phyloP scores from a whole-genome alignment of 2,329 filamentous ascomycete species.

The Xylariaceae sp. region DNA sequence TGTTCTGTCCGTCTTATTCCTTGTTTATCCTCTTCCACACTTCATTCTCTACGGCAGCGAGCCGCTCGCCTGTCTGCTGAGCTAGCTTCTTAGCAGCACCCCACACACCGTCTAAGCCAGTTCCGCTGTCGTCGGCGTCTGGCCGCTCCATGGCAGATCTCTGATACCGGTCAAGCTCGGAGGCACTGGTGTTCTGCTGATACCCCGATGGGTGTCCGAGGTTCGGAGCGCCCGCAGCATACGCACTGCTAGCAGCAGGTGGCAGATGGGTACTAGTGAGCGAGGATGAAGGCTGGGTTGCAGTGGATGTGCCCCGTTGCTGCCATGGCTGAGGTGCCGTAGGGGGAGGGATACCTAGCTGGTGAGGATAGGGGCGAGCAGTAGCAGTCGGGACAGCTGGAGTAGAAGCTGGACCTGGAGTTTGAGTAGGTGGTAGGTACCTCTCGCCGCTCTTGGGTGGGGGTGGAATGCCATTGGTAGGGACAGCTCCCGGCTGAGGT shows the following conservation, averaged over 20 bases:
- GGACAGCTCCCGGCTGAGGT: constrained; percentile 54
- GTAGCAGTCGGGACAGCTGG: constrained; percentile 26
- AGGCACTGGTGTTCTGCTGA: constrained; percentile 49
- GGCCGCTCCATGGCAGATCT: constrained; percentile 36
- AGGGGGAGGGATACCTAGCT: constrained; percentile 49
- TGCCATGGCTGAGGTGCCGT: constrained; percentile 34
- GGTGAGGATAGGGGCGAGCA: constrained; percentile 37
- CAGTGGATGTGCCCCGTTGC: constrained; percentile 42
- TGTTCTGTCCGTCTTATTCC: constrained; percentile 31
- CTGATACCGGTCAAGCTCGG: constrained; percentile 46
- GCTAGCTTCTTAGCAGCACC: constrained; percentile 53
- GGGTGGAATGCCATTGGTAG: constrained; percentile 40
- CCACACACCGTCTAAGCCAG: constrained; percentile 43
- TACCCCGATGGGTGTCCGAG: constrained; percentile 50
- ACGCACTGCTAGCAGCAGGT: constrained; percentile 18
- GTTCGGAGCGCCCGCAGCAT: constrained; percentile 9
- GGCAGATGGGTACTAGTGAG: constrained; percentile 23
- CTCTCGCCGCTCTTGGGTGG: constrained; percentile 48
- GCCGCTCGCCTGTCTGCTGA: constrained; percentile 49
- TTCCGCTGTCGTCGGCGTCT: constrained; percentile 24
- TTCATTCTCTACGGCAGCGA: constrained; percentile 54
- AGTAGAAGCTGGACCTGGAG: constrained; percentile 2
- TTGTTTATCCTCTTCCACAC: constrained; percentile 61
- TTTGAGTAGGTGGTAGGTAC: constrained; percentile 32
- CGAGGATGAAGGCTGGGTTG: constrained; percentile 27